phyloP scores from a whole-genome alignment of 108 stramenopile genomes.

The Skeletonema marinoi region DNA sequence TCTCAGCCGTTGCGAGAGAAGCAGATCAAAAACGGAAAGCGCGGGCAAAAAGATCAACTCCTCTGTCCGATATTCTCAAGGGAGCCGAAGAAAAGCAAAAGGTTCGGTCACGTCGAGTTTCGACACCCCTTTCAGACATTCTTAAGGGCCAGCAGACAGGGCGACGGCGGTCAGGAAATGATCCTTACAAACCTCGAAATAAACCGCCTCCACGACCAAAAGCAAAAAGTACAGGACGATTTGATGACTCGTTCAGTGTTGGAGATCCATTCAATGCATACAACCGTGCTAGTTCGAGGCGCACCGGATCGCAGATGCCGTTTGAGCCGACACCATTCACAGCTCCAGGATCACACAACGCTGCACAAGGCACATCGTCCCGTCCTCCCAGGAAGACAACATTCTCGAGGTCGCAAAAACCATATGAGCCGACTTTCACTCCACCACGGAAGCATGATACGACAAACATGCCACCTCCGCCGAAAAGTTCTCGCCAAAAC shows the following conservation, averaged over 20 bases:
- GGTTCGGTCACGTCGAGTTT: slow-evolving; percentile 12
- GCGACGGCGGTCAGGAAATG: slow-evolving; percentile 12
- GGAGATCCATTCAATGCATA: not conserved
- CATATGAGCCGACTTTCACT: slow-evolving; percentile 23
- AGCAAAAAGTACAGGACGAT: not conserved
- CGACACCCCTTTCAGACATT: slow-evolving; percentile 29
- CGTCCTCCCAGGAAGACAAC: not conserved
- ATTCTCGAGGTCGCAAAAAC: slow-evolving; percentile 20
- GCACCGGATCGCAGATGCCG: slow-evolving; percentile 19
- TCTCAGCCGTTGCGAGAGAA: slow-evolving; percentile 2
- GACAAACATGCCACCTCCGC: slow-evolving; percentile 24
- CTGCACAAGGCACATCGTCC: slow-evolving; percentile 7
- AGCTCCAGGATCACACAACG: slow-evolving; percentile 32
- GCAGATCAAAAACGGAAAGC: slow-evolving; percentile 2
- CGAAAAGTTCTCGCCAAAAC: slow-evolving; percentile 15
- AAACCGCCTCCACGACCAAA: slow-evolving; percentile 33
- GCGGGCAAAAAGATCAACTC: slow-evolving; percentile 10
- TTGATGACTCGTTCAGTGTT: slow-evolving; percentile 30
- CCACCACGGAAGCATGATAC: slow-evolving; percentile 16
- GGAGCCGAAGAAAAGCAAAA: slow-evolving; percentile 20
- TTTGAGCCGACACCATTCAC: slow-evolving; percentile 48
- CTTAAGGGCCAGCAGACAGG: slow-evolving; percentile 30
- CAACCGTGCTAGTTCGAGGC: not conserved
- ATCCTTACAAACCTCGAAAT: slow-evolving; percentile 6
- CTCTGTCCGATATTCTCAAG: slow-evolving; percentile 39